Percentiles rank a stretch among this genome's conserved stretches.
Evolutionary conservation across 2,329 filamentous ascomycete genomes (phyloP).

Genomic region (Didymella sp.): DNA sequence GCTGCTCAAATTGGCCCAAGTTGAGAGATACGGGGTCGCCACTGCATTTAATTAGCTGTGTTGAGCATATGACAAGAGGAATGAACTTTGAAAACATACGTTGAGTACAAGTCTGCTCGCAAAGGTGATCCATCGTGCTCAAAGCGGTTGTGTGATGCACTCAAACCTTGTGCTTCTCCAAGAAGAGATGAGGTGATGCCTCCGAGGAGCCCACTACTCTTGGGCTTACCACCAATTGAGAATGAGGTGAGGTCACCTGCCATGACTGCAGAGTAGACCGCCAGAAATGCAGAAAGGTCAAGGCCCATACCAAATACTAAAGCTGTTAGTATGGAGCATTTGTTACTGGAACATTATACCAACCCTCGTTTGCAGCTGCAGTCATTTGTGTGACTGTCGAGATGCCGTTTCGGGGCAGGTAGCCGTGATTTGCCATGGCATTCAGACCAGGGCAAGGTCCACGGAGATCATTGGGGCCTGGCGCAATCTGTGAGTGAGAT

Average conservation of each 20-base stretch:
- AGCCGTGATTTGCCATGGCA: constrained; percentile 38
- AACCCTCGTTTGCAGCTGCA: constrained; percentile 12
- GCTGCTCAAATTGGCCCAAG: constrained; percentile 5
- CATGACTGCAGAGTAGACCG: constrained; percentile 43
- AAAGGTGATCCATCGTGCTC: constrained; percentile 45
- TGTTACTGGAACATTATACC: neutral
- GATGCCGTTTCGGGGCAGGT: constrained; percentile 30
- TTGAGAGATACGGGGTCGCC: constrained; percentile 12
- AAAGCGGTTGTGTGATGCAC: constrained; percentile 44
- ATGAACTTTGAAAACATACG: constrained; percentile 4
- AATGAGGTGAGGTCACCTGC: constrained; percentile 53
- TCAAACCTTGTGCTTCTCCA: constrained; percentile 35
- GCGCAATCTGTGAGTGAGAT: constrained; percentile 5
- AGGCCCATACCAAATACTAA: constrained; percentile 45
- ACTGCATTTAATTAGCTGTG: constrained; percentile 2
- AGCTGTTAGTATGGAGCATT: constrained; percentile 9
- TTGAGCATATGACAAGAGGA: neutral
- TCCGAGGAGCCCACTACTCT: constrained; percentile 23
- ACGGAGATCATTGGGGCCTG: constrained; percentile 15
- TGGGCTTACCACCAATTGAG: constrained; percentile 58
- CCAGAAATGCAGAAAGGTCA: constrained; percentile 43
- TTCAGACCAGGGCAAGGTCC: constrained; percentile 37
- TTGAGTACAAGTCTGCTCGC: constrained; percentile 37
- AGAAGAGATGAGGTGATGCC: constrained; percentile 26
- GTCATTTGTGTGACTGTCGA: constrained; percentile 23